Evolutionary conservation across 2,329 filamentous ascomycete genomes (phyloP).

Genomic region (Daldinia eschscholtzii): DNA sequence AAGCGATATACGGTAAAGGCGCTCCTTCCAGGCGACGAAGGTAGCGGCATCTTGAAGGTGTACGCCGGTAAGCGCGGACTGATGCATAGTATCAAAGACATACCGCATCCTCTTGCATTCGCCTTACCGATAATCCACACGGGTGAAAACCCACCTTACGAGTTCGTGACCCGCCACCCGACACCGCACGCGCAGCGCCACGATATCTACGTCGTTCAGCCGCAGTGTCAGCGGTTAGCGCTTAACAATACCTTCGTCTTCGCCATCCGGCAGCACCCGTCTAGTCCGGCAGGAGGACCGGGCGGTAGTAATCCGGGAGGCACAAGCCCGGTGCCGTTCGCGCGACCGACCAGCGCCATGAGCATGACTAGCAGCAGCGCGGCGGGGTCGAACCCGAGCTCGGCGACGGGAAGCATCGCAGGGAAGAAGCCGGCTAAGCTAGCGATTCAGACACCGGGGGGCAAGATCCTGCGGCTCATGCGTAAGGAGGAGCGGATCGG

Average conservation of each 20-base stretch:
- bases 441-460: constrained; percentile 92
- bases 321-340: constrained; percentile 71
- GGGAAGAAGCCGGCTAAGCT: constrained; percentile 91
- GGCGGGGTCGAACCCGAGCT: constrained; percentile 69
- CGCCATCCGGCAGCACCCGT: constrained; percentile 91
- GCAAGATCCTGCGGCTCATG: constrained; percentile 92
- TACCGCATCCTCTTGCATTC: constrained; percentile 90
- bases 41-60: constrained; percentile 86
- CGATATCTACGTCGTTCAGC: constrained; percentile 96
- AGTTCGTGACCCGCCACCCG: constrained; percentile 92
- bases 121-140: constrained; percentile 90
- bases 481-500: constrained; percentile 79
- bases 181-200: constrained; percentile 98
- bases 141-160: constrained; percentile 93
- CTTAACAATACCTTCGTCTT: constrained; percentile 99
- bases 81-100: constrained; percentile 98
- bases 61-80: constrained; percentile 95
- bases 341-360: constrained; percentile 72
- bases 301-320: constrained; percentile 56
- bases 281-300: constrained; percentile 55
- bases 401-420: constrained; percentile 63
- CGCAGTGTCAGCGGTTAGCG: constrained; percentile 88
- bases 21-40: constrained; percentile 90
- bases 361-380: constrained; percentile 70
- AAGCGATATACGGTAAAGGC: constrained; percentile 97